Evolutionary conservation across 805 yeast genomes (phyloP).

Genomic region (Debaryomyces maramus): DNA sequence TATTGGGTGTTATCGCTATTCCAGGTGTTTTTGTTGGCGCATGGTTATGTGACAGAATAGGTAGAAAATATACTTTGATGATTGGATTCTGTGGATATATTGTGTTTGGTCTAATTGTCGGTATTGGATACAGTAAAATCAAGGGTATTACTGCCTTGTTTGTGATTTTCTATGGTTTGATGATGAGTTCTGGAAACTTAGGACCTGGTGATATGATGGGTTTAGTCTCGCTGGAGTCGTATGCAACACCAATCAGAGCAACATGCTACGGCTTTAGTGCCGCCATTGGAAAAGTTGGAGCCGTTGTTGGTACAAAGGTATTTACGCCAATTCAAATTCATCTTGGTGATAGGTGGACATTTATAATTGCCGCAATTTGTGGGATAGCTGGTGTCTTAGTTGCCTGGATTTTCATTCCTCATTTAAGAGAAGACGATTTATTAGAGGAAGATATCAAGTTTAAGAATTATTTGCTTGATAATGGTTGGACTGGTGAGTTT

Average conservation of each 20-base stretch:
- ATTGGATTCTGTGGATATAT: slow-evolving; percentile 71
- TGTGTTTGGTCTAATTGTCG: slow-evolving; percentile 69
- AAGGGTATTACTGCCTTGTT: slow-evolving; percentile 60
- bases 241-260: slow-evolving; percentile 77
- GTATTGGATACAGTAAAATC: slow-evolving; percentile 59
- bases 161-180: slow-evolving; percentile 69
- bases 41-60: slow-evolving; percentile 58
- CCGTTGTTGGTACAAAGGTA: slow-evolving; percentile 75
- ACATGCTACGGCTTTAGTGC: slow-evolving; percentile 75
- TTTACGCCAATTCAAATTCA: slow-evolving; percentile 67
- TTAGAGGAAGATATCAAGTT: slow-evolving; percentile 62
- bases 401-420: slow-evolving; percentile 65
- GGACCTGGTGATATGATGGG: slow-evolving; percentile 84
- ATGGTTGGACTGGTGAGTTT: slow-evolving; percentile 59
- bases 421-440: slow-evolving; percentile 67
- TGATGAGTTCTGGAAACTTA: slow-evolving; percentile 68
- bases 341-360: slow-evolving; percentile 72
- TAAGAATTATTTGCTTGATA: slow-evolving; percentile 53
- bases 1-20: slow-evolving; percentile 61
- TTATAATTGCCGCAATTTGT: slow-evolving; percentile 73
- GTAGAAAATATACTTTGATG: slow-evolving; percentile 71
- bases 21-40: slow-evolving; percentile 80
- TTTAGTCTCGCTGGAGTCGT: slow-evolving; percentile 60
- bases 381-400: slow-evolving; percentile 64
- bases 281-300: slow-evolving; percentile 81